Evolutionary conservation across 2,329 filamentous ascomycete genomes (phyloP).

Genomic region (Colletotrichum phormii): DNA sequence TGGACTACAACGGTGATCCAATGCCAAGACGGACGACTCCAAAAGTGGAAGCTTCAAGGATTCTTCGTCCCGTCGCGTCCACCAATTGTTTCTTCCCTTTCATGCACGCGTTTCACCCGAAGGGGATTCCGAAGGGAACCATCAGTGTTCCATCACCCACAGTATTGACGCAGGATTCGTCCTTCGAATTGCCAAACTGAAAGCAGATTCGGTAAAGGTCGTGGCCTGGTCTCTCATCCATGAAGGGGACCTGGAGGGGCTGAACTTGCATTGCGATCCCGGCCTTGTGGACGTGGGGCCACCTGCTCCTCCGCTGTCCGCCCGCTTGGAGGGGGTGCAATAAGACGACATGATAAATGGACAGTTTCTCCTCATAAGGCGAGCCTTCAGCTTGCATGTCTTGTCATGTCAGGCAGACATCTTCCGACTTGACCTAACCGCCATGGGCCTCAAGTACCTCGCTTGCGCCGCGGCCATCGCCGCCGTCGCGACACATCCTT

Average conservation of each 20-base stretch:
- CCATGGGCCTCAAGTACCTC: conserved; percentile 31
- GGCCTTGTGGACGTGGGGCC: conserved; percentile 8
- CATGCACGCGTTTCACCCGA: conserved; percentile 29
- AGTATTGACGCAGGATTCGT: neutral
- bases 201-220: conserved; percentile 2
- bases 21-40: conserved; percentile 30
- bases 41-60: conserved; percentile 17
- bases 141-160: neutral
- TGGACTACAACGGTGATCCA: neutral
- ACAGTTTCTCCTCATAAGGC: conserved; percentile 3
- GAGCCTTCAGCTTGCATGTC: neutral
- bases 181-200: neutral
- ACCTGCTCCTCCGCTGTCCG: neutral
- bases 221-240: conserved; percentile 12
- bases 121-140: neutral
- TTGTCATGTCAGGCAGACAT: conserved; percentile 26
- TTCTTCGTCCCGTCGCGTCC: neutral
- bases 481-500: conserved; percentile 24
- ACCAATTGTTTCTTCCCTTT: conserved; percentile 21
- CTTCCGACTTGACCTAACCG: conserved; percentile 6
- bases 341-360: conserved; percentile 31
- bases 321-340: neutral
- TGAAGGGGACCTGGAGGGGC: neutral
- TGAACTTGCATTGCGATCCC: conserved; percentile 18
- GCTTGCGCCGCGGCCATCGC: conserved; percentile 19